Base-by-base conservation (phyloP, 2,329 filamentous ascomycete species). In the Parastagonospora nodorum region DNA sequence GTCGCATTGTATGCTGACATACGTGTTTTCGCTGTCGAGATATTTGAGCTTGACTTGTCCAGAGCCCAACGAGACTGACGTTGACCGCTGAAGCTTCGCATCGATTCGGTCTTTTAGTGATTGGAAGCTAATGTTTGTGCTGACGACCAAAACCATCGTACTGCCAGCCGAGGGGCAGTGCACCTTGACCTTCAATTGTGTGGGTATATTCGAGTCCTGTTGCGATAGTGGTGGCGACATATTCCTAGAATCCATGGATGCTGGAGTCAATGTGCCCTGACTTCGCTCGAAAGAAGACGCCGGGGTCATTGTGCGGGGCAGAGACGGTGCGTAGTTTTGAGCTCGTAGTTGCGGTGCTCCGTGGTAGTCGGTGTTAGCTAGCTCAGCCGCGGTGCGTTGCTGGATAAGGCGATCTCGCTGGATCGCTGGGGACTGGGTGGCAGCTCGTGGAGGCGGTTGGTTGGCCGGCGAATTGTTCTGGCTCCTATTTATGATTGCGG, bases 41-140 rank as follows among this genome's bases (percentile, higher is more conserved):
- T 97, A 99, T 55, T 92, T 89, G 48, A 99, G 79, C 75, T 92
- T 91, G 63, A 97, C 85, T 60, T 88, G 87, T 55, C 90, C 89
- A 67, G 85, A 88, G 62, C 87, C 87, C 66, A 97, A 92, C 45
- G 89, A 92, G 69, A 90, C 89, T 62, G 83, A 88, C 15, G 91
- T 96, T 64, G 92, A 92, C 48, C 90, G 86, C 52, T 89, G 89
- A 50, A 99, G 84, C 74, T 99, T 99, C 27, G 92, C 91, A 68
- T 99, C 94, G 64, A 99, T 97, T 9, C 94, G 89, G 70, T 97
- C 94, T 58, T 94, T 92, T 48, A 99, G 81, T 19, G 90, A 94
- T 60, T 94, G 90, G 75, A 95, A 97, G 35, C 90, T 88, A 65
- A 97, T 97, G 71, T 95, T 96, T 75, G 91, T 95, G 29, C 91